Base-by-base conservation (phyloP, 306 rosid genomes). In the Citrullus mucosospermus region DNA sequence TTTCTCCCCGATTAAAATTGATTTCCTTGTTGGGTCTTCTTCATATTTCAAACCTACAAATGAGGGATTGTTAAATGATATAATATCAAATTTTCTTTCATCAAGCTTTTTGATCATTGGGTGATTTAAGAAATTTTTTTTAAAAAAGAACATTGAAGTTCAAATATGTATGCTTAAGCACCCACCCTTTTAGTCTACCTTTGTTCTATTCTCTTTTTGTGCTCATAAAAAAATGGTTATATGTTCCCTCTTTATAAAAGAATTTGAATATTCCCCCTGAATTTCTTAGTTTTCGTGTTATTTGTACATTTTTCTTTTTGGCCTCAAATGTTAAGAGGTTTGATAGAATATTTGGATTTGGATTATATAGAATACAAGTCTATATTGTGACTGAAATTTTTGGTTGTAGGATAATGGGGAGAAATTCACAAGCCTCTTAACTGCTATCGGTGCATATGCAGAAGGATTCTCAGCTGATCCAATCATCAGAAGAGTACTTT, bases 391-490 rank as follows among this genome's bases (percentile, higher is more conserved):
- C 58, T 15, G n/a, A 44, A 25, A 6, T 46, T 78, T 54, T 70
- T 28, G 13, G 30, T 69, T 57, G 63, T 69, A 94, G 97, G 98
- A 95, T 75, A 56, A 88, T 20, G 97, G 98, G 62, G 90, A 81
- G 76, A 83, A 79, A 68, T 85, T 83, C 72, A 68, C 50, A 7
- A 83, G 87, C 82, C 85, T 81, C 62, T 38, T 85, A 57, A 74
- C 77, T 3, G 98, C 98, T 16, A 88, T 95, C 74, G 78, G 97
- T 85, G 98, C 97, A 28, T 92, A 94, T 20, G 98, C 97, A 3
- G 97, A 95, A 83, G 96, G 97, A 79, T 91, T 89, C 80, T 92
- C 97, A 3, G 94, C 97, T 18, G 93, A 95, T 81, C 91, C 96
- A 36, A 70, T 91, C 51, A 89, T 92, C 63, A 88, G 93, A 72